phyloP scores from a whole-genome alignment of 2,329 filamentous ascomycete genomes.

The Arachnomyces sp. region DNA sequence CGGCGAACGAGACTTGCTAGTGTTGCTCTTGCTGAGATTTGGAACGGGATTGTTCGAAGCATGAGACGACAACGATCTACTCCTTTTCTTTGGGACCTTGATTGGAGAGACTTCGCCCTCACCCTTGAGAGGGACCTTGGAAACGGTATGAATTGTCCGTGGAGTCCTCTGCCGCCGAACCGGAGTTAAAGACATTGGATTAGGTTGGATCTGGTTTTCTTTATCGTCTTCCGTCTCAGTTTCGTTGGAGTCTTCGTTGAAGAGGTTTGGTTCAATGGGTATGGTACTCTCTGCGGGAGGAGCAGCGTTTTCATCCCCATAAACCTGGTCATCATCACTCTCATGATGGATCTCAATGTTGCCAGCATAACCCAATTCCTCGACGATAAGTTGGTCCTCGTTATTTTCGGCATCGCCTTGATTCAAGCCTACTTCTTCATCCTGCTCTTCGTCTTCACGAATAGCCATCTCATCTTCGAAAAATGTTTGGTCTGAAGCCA shows the following conservation, averaged over 20 bases:
- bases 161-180: slow-evolving; percentile 41
- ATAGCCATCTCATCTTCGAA: slow-evolving; percentile 56
- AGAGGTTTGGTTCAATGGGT: slow-evolving; percentile 12
- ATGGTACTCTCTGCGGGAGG: slow-evolving; percentile 14
- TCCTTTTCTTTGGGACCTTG: slow-evolving; percentile 38
- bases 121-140: slow-evolving; percentile 66
- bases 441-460: slow-evolving; percentile 29
- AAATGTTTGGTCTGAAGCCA: slow-evolving; percentile 42
- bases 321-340: slow-evolving; percentile 41
- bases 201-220: slow-evolving; percentile 17
- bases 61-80: slow-evolving; percentile 44
- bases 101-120: slow-evolving; percentile 46
- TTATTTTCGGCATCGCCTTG: slow-evolving; percentile 12
- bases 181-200: slow-evolving; percentile 47
- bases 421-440: slow-evolving; percentile 13
- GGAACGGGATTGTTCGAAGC: slow-evolving; percentile 30
- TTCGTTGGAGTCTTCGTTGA: slow-evolving; percentile 13
- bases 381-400: slow-evolving; percentile 6
- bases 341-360: too few species aligned
- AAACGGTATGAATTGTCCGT: slow-evolving; percentile 60
- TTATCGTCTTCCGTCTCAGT: slow-evolving; percentile 19
- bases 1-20: slow-evolving; percentile 19
- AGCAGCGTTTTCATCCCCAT: slow-evolving; percentile 56
- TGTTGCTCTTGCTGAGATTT: slow-evolving; percentile 19
- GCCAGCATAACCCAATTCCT: slow-evolving; percentile 7